Percentiles rank a stretch among this genome's conserved stretches.
phyloP scores from a whole-genome alignment of 202 grass and related monocot genomes.

The Brachypodium distachyon region DNA sequence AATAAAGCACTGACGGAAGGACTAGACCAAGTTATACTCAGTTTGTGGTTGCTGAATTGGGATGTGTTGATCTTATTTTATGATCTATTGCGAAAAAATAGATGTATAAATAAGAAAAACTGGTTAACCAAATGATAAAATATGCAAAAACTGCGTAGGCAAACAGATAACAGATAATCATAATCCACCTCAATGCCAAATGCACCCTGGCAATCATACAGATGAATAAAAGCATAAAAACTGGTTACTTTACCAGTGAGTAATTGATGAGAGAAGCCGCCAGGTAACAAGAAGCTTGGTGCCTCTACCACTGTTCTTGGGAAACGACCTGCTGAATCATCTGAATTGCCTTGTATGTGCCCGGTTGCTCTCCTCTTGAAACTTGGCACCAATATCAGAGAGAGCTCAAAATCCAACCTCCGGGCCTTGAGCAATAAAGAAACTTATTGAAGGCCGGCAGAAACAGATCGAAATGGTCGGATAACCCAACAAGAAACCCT shows the following conservation, averaged over 20 bases:
- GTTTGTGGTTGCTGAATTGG: too few relatives aligned
- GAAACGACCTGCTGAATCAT: background rate
- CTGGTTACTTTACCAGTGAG: background rate
- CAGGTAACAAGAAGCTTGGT: background rate
- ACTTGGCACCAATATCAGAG: background rate
- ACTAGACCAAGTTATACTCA: background rate
- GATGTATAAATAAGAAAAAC: too few relatives aligned
- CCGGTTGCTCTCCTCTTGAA: background rate
- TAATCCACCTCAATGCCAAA: too few relatives aligned
- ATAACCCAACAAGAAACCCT: background rate
- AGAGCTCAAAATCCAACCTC: background rate
- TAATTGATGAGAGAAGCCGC: slow-evolving; percentile 11
- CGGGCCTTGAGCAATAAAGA: background rate
- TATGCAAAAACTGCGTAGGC: too few relatives aligned
- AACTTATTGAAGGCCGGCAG: background rate
- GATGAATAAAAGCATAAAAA: background rate
- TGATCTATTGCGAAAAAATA: too few relatives aligned
- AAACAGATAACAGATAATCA: too few relatives aligned
- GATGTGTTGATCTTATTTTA: too few relatives aligned
- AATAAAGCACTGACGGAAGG: background rate
- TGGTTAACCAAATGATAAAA: too few relatives aligned
- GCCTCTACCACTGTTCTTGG: background rate
- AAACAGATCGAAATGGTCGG: slow-evolving; percentile 2
- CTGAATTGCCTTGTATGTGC: background rate
- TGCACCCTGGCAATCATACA: background rate